These are phyloP conservation scores for Paramecium pentaurelia DNA, from an alignment of 73 alveolate species.

Conservation along the genomic window DNA sequence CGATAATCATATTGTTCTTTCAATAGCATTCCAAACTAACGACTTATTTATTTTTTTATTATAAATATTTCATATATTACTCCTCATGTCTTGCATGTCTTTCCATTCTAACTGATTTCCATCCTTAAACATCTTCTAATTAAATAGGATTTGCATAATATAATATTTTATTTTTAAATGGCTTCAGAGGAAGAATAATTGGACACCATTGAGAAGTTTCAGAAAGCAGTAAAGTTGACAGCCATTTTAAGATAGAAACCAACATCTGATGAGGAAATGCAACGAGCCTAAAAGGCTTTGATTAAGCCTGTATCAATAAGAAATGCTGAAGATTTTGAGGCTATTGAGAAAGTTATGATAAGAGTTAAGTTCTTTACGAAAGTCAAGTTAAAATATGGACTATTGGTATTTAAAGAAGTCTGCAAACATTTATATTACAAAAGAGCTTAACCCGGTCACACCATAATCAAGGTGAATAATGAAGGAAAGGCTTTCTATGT, in stretches of 20 bases:
- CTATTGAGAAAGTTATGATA: conserved; percentile 6
- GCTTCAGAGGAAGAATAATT: background rate
- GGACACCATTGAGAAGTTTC: background rate
- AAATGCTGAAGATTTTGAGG: background rate
- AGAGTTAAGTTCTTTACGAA: conserved; percentile 26
- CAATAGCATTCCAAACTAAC: background rate
- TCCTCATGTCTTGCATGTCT: background rate
- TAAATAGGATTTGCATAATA: background rate
- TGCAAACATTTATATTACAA: conserved; percentile 9
- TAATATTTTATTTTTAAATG: background rate
- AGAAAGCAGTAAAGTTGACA: conserved; percentile 14
- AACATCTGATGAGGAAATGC: background rate
- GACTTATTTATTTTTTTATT: background rate
- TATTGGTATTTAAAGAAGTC: conserved; percentile 24
- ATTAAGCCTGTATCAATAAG: background rate
- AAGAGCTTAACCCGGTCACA: background rate
- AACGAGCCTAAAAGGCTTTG: background rate
- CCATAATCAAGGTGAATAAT: background rate
- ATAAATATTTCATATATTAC: background rate
- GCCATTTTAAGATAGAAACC: background rate
- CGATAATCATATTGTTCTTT: background rate
- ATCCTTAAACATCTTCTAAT: background rate
- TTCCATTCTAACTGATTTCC: background rate
- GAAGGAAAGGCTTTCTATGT: conserved; percentile 31
- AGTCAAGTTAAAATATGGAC: conserved; percentile 1